Percentiles rank a stretch among this genome's conserved stretches.
phyloP scores from a whole-genome alignment of 2,329 filamentous ascomycete genomes.

The Incumbomyces lentus region DNA sequence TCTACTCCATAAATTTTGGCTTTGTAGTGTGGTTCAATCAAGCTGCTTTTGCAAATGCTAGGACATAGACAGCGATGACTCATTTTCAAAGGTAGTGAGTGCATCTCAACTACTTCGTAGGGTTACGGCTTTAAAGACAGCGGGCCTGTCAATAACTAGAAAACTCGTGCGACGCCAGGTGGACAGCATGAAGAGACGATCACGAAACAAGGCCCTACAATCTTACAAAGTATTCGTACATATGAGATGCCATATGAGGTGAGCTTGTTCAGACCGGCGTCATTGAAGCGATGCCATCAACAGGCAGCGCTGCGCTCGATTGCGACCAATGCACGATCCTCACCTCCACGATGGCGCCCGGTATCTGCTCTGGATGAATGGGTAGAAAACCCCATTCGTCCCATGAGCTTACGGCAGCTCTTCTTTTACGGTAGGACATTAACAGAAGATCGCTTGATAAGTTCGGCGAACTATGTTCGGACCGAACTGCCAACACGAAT shows the following conservation, averaged over 20 bases:
- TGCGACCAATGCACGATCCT: conserved; percentile 20
- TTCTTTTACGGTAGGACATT: conserved; percentile 94
- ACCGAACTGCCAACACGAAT: conserved; percentile 87
- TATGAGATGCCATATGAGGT: conserved; percentile 5
- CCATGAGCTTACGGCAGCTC: conserved; percentile 91
- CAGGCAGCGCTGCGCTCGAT: neutral
- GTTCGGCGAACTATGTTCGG: conserved; percentile 94
- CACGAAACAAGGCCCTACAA: neutral
- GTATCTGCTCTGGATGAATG: conserved; percentile 57
- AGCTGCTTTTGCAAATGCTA: no score
- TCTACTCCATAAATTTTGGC: no score
- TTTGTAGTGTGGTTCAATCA: no score
- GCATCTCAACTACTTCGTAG: no score
- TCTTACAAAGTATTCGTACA: neutral
- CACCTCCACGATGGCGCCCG: conserved; percentile 46
- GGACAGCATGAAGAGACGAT: conserved; percentile 6
- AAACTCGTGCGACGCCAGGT: neutral
- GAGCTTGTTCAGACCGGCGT: neutral
- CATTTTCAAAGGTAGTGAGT: no score
- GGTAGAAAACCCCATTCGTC: conserved; percentile 82
- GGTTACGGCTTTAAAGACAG: no score
- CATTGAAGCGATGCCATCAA: neutral
- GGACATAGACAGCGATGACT: no score
- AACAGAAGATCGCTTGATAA: conserved; percentile 78
- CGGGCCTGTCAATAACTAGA: no score